Evolutionary conservation across 148 eudicot species (phyloP).

Genomic region (Tetragonia tetragonoides): DNA sequence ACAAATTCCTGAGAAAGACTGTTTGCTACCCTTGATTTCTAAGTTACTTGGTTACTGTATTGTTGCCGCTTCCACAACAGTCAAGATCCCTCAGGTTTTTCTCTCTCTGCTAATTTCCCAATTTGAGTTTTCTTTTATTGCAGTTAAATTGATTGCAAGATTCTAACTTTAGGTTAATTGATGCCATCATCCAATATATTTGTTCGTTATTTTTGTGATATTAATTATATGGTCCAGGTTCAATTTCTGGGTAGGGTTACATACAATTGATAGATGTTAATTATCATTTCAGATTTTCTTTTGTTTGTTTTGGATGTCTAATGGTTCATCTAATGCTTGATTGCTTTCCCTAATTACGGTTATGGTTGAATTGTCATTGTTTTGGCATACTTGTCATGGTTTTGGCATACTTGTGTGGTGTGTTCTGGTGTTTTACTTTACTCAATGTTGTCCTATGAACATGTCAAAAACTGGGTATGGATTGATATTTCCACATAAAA

Average conservation of each 20-base stretch:
- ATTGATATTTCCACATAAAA: no score
- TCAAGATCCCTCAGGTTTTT: constrained; percentile 85
- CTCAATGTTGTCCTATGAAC: background rate
- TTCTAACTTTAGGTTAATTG: background rate
- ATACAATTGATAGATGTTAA: background rate
- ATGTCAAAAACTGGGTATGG: no score
- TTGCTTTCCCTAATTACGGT: background rate
- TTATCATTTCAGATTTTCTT: background rate
- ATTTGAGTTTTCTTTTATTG: background rate
- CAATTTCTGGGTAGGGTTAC: background rate
- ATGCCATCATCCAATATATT: background rate
- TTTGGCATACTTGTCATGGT: background rate
- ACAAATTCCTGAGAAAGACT: constrained; percentile 62
- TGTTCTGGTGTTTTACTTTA: background rate
- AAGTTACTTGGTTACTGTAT: constrained; percentile 87
- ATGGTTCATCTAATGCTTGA: background rate
- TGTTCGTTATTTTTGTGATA: background rate
- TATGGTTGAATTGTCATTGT: background rate
- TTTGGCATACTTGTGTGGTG: background rate
- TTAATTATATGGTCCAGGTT: background rate
- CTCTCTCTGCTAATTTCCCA: background rate
- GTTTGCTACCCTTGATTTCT: constrained; percentile 80
- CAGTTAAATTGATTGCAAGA: background rate
- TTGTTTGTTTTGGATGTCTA: background rate
- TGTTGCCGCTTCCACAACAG: constrained; percentile 95